phyloP scores from a whole-genome alignment of 306 rosid species.

The Quercus engelmannii region DNA sequence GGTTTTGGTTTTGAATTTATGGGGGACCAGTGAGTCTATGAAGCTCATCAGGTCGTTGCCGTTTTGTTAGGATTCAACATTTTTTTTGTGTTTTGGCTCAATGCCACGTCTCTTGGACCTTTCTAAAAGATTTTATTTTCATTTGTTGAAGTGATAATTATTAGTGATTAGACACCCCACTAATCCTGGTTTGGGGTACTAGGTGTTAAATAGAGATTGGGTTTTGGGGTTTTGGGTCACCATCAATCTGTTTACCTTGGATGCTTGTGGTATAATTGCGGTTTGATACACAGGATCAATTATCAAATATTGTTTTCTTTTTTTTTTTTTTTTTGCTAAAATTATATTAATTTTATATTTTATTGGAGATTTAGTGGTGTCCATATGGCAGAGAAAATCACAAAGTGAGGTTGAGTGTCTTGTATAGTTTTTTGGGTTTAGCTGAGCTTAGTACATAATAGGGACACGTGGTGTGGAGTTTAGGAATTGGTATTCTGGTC shows the following conservation, averaged over 20 bases:
- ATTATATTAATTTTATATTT: neutral
- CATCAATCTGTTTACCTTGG: neutral
- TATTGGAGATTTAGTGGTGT: neutral
- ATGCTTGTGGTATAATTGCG: neutral
- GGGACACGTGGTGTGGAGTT: neutral
- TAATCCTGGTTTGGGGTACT: neutral
- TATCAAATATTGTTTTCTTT: too few relatives aligned
- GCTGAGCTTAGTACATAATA: neutral
- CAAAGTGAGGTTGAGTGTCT: neutral
- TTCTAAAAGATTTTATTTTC: too few relatives aligned
- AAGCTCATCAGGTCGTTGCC: neutral
- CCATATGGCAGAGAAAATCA: neutral
- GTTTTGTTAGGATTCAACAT: constrained; percentile 1
- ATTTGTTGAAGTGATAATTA: too few relatives aligned
- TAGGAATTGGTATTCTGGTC: too few relatives aligned
- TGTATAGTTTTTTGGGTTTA: neutral
- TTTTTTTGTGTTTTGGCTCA: neutral
- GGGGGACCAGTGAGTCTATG: neutral
- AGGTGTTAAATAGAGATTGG: neutral
- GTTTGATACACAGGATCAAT: neutral
- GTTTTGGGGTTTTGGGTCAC: neutral
- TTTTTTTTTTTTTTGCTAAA: too few relatives aligned
- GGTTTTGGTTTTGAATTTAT: too few relatives aligned
- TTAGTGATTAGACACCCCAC: neutral
- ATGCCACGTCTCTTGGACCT: constrained; percentile 14